Conservation (phyloP, 352 stramenopile genomes). For the Phytophthora quininea region DNA sequence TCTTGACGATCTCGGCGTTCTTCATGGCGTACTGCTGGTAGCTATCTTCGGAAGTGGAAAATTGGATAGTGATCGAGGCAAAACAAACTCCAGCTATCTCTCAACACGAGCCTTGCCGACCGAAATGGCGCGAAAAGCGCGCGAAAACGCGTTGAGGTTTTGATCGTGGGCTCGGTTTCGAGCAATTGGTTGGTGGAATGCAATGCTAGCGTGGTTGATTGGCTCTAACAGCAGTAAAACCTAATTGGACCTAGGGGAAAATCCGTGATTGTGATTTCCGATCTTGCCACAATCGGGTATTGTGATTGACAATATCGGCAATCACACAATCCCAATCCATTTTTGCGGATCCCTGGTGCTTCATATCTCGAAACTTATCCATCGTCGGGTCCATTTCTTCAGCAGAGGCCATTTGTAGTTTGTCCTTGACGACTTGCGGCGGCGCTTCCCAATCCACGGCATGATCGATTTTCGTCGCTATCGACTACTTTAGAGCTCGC, state of each 20-base stretch:
- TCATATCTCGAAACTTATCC: conserved; percentile 76
- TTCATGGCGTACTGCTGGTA: not conserved
- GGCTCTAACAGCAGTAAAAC: not conserved
- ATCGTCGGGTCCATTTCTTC: conserved; percentile 86
- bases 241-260: not conserved
- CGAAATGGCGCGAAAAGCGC: no score
- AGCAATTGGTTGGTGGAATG: not conserved
- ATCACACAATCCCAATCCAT: conserved; percentile 11
- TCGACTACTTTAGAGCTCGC: conserved; percentile 18
- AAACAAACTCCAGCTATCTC: not conserved
- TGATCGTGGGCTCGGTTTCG: no score
- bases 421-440: conserved; percentile 64
- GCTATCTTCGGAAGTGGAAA: not conserved
- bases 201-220: not conserved
- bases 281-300: conserved; percentile 12
- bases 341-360: conserved; percentile 12
- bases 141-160: no score
- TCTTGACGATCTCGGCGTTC: conserved; percentile 1
- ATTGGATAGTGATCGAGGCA: not conserved
- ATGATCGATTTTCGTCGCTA: conserved; percentile 45
- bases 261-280: not conserved
- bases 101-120: no score
- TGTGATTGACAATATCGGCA: conserved; percentile 18
- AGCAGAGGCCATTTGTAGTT: conserved; percentile 84
- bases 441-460: conserved; percentile 87